These are phyloP conservation scores for Globisporangium middletonii DNA, from an alignment of 352 stramenopile species.

Conservation along the genomic window DNA sequence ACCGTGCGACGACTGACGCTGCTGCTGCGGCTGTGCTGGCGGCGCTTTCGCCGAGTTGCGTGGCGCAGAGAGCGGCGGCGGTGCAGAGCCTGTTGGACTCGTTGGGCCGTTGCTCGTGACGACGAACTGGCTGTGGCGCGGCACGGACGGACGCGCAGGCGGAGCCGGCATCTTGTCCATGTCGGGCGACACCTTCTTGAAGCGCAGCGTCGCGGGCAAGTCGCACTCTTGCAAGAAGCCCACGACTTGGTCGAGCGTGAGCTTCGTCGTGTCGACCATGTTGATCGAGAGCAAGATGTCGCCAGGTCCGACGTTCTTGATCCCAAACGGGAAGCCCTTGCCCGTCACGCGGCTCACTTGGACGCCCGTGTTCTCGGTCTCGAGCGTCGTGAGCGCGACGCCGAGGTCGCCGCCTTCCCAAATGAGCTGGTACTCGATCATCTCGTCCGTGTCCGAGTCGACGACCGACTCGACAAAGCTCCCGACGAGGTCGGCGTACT, in stretches of 20 bases:
- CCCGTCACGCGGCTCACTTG: conserved; percentile 77
- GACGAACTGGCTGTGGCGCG: conserved; percentile 57
- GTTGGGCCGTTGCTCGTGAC: conserved; percentile 59
- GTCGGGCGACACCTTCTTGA: conserved; percentile 76
- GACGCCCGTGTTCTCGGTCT: conserved; percentile 49
- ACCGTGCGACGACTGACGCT: conserved; percentile 11
- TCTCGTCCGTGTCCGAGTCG: conserved; percentile 77
- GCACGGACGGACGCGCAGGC: conserved; percentile 20
- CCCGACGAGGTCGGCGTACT: conserved; percentile 78
- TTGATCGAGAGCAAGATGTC: conserved; percentile 84
- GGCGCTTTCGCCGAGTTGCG: conserved; percentile 14
- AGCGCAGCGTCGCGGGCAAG: conserved; percentile 76
- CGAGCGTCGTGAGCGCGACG: conserved; percentile 74
- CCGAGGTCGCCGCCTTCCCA: conserved; percentile 83
- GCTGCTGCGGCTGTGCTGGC: conserved; percentile 20
- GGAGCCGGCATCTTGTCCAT: conserved; percentile 28
- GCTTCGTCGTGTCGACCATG: conserved; percentile 70
- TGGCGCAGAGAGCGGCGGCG: conserved; percentile 9
- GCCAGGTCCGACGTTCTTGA: conserved; percentile 82
- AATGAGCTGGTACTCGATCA: conserved; percentile 87
- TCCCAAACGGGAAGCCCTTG: conserved; percentile 84
- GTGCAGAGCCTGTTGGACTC: conserved; percentile 42
- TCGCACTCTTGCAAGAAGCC: conserved; percentile 80
- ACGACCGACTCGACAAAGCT: conserved; percentile 84
- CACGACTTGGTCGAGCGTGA: conserved; percentile 78